Evolutionary conservation across 2,329 filamentous ascomycete genomes (phyloP).

Genomic region (Plenodomus biglobosus): DNA sequence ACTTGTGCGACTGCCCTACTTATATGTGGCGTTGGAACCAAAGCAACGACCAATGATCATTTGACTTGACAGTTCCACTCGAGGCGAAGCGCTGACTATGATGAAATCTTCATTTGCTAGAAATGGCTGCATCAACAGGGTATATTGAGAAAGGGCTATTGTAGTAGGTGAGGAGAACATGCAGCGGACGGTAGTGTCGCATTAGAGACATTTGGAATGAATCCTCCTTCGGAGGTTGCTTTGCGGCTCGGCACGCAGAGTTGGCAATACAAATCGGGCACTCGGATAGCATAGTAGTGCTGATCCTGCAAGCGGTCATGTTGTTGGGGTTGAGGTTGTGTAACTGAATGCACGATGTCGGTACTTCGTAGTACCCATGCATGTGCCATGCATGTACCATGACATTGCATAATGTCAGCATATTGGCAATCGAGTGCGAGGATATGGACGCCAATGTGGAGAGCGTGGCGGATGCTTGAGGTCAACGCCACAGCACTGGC

Average conservation of each 20-base stretch:
- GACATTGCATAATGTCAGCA: background rate
- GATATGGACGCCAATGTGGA: background rate
- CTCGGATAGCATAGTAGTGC: slow-evolving; percentile 5
- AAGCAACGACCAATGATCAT: background rate
- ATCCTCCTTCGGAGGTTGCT: background rate
- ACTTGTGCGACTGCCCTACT: background rate
- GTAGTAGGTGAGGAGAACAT: background rate
- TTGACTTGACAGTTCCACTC: background rate
- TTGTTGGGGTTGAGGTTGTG: slow-evolving; percentile 7
- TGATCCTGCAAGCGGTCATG: background rate
- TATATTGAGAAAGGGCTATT: background rate
- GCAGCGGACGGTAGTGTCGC: background rate
- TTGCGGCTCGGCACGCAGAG: background rate
- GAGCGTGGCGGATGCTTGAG: background rate
- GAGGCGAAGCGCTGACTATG: background rate
- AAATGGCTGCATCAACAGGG: background rate
- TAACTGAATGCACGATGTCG: slow-evolving; percentile 4
- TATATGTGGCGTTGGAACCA: background rate
- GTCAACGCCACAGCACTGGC: background rate
- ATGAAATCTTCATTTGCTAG: background rate
- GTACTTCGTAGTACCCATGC: background rate
- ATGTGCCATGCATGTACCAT: background rate
- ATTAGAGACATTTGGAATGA: background rate
- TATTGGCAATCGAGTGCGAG: background rate
- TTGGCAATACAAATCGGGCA: background rate